phyloP scores from a whole-genome alignment of 1,139 yeast genomes.

The Meyerozyma elateridarum region DNA sequence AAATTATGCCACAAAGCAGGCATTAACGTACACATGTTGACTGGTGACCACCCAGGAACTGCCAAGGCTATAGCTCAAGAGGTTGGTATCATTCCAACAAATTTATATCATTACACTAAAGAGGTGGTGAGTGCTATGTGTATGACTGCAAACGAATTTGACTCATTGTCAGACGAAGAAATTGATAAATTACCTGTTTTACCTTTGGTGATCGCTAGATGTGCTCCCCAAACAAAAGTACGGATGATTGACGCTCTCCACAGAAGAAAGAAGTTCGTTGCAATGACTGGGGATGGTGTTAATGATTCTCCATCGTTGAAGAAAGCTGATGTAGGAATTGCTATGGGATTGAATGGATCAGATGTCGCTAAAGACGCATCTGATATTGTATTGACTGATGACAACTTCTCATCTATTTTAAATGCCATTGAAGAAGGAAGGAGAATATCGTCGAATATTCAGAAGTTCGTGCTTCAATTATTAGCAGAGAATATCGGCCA shows the following conservation, averaged over 20 bases:
- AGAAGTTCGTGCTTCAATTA: conserved; percentile 75
- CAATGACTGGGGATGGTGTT: conserved; percentile 89
- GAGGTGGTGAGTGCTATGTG: conserved; percentile 65
- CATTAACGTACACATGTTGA: conserved; percentile 77
- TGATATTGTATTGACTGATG: conserved; percentile 70
- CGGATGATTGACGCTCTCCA: conserved; percentile 81
- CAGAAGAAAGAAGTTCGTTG: conserved; percentile 64
- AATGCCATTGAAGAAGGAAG: conserved; percentile 82
- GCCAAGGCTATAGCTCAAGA: conserved; percentile 81
- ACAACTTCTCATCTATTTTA: conserved; percentile 71
- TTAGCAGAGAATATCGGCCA: conserved; percentile 78
- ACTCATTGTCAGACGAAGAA: conserved; percentile 54
- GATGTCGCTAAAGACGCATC: conserved; percentile 82
- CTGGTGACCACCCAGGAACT: conserved; percentile 83
- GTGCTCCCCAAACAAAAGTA: conserved; percentile 83
- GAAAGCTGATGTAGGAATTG: conserved; percentile 80
- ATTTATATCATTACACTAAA: conserved; percentile 56
- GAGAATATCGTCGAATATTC: conserved; percentile 76
- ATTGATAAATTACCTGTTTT: conserved; percentile 66
- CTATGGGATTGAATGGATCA: conserved; percentile 81
- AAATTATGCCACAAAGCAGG: conserved; percentile 70
- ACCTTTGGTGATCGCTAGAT: conserved; percentile 78
- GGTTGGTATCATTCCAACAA: conserved; percentile 76
- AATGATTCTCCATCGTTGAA: conserved; percentile 81
- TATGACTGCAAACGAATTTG: conserved; percentile 75